Percentiles rank a stretch among this genome's conserved stretches.
phyloP scores from a whole-genome alignment of 352 stramenopile genomes.

The Globisporangium acanthophoron region DNA sequence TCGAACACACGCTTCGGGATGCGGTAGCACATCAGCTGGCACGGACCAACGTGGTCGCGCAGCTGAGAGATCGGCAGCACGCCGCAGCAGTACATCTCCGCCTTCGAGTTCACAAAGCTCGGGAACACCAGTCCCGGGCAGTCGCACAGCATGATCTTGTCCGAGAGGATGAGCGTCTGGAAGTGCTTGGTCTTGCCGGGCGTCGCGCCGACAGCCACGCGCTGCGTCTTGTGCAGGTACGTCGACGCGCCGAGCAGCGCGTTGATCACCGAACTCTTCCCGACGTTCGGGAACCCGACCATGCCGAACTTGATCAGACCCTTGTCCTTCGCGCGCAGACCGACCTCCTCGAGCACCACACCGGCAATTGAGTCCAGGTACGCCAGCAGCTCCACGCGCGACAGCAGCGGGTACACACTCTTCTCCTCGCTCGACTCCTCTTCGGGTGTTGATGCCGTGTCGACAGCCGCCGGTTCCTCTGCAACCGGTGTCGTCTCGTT shows the following conservation, averaged over 20 bases:
- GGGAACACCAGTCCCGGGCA: conserved; percentile 99
- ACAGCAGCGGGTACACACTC: conserved; percentile 56
- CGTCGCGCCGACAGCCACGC: conserved; percentile 96
- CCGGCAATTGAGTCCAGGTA: conserved; percentile 56
- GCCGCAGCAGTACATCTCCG: conserved; percentile 98
- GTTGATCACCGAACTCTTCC: conserved; percentile 99
- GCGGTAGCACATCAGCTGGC: conserved; percentile 92
- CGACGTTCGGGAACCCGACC: conserved; percentile 99
- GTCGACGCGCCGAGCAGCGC: conserved; percentile 95
- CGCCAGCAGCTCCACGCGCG: conserved; percentile 69
- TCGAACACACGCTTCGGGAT: conserved; percentile 96
- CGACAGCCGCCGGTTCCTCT: conserved; percentile 6
- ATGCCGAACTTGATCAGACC: conserved; percentile 93
- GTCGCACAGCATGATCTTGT: conserved; percentile 99
- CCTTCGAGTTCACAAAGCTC: conserved; percentile 97
- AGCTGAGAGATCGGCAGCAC: conserved; percentile 98
- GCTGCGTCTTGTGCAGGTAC: conserved; percentile 92
- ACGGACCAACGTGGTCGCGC: conserved; percentile 92
- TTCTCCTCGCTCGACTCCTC: conserved; percentile 2
- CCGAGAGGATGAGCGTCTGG: conserved; percentile 97
- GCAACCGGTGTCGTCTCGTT: conserved; percentile 5
- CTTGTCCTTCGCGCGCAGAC: conserved; percentile 75
- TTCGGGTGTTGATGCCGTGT: background rate
- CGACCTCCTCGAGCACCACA: conserved; percentile 49
- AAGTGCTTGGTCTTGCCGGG: conserved; percentile 99